Base-by-base conservation (phyloP, 768 basidiomycete species). In the Serpula lacrymans region DNA sequence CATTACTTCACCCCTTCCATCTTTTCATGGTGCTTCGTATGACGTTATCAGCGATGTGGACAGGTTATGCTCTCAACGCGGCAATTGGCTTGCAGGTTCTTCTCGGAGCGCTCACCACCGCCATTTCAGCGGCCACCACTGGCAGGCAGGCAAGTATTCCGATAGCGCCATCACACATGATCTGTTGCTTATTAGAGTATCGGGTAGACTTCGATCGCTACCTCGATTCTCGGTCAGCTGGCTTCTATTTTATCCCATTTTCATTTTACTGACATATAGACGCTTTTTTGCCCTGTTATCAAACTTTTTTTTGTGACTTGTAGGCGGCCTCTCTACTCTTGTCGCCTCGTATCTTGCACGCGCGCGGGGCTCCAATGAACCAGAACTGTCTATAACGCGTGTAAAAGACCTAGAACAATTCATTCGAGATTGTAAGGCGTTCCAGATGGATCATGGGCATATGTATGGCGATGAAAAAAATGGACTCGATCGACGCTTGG, bases 281-380 rank as follows among this genome's bases (percentile, higher is more conserved):
- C n/a, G n/a, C n/a, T n/a, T n/a, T n/a, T n/a, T n/a, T n/a, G n/a
- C n/a, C n/a, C n/a, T n/a, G n/a, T n/a, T n/a, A n/a, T n/a, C n/a
- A n/a, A n/a, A n/a, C n/a, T n/a, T n/a, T n/a, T n/a, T n/a, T n/a
- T n/a, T n/a, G n/a, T n/a, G n/a, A n/a, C 14, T 16, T 38, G 0
- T 13, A 78, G 82, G 86, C 23, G 84, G 78, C n/a, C 42, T 82
- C 9, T 59, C 84, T 3, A 88, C 85, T 0, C 16, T 87, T 14
- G 72, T 81, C 11, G 84, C 85, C 13, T 81, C 84, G 2, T 88
- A 82, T 57, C 69, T 88, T 18, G 86, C 85, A 3, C 77, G 80
- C 10, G 70, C 75, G 18, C 76, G 84, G 20, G 82, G 84, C 9
- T 78, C 82, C 0, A 75, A 75, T 26, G 85, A 88, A 49, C 86